These are phyloP conservation scores for Angophora floribunda DNA, from an alignment of 345 rosid species.

Conservation along the genomic window DNA sequence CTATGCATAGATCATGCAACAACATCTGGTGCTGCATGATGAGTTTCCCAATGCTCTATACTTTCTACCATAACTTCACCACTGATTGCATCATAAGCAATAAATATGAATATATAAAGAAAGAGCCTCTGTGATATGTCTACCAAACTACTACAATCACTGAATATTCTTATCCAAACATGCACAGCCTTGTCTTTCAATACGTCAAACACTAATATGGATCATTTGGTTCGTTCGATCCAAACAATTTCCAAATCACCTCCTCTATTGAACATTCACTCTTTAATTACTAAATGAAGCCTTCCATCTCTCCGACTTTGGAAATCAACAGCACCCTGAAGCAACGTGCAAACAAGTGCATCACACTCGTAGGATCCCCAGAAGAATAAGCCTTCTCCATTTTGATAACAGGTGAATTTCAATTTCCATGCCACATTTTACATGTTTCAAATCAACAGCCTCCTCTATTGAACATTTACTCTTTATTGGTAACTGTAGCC, in stretches of 20 bases:
- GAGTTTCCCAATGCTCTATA: background rate
- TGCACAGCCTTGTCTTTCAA: background rate
- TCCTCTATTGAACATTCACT: background rate
- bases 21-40: background rate
- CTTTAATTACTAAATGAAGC: background rate
- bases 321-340: background rate
- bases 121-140: background rate
- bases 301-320: background rate
- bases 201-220: background rate
- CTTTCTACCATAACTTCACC: background rate
- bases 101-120: background rate
- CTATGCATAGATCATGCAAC: background rate
- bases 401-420: background rate
- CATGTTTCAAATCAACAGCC: background rate
- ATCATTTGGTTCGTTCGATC: background rate
- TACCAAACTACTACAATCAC: background rate
- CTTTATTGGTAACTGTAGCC: background rate
- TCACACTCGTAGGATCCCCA: background rate
- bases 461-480: background rate
- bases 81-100: background rate
- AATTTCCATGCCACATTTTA: background rate
- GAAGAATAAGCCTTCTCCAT: background rate
- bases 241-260: background rate
- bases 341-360: background rate
- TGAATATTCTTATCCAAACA: background rate